phyloP scores from a whole-genome alignment of 1,284 basidiomycete genomes.

The Austroboletus niveus region DNA sequence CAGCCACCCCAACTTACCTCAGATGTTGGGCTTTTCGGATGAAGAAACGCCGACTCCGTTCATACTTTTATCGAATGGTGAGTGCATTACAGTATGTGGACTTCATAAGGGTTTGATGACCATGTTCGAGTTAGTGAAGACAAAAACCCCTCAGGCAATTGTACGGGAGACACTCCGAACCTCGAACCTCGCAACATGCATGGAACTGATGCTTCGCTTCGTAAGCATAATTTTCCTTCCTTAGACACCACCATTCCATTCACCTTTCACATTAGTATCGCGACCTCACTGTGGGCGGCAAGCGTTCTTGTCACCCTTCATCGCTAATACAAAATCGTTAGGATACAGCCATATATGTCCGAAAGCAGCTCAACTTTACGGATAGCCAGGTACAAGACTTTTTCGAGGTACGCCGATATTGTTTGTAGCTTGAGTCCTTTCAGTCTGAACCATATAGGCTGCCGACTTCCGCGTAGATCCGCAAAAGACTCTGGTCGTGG shows the following conservation, averaged over 20 bases:
- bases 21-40: constrained; percentile 52
- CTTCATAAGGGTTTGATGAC: constrained; percentile 1
- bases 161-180: constrained; percentile 30
- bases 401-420: constrained; percentile 38
- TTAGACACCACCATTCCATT: constrained; percentile 2
- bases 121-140: constrained; percentile 36
- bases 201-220: constrained; percentile 38
- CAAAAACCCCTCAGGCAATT: constrained; percentile 34
- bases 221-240: constrained; percentile 19
- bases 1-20: constrained; percentile 54
- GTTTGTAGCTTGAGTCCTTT: neutral
- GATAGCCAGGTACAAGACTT: constrained; percentile 50
- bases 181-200: constrained; percentile 36
- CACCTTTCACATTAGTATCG: constrained; percentile 36
- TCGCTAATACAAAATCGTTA: constrained; percentile 15
- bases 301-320: neutral
- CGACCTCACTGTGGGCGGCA: constrained; percentile 38
- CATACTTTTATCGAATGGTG: constrained; percentile 50
- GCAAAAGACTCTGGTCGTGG: constrained; percentile 46
- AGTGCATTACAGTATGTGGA: neutral
- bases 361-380: constrained; percentile 43
- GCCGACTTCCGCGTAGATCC: constrained; percentile 45
- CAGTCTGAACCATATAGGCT: constrained; percentile 29
- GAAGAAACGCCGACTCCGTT: constrained; percentile 47
- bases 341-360: constrained; percentile 49